These are phyloP conservation scores for Podaxis sp. DNA, from an alignment of 768 basidiomycete species.

Conservation along the genomic window DNA sequence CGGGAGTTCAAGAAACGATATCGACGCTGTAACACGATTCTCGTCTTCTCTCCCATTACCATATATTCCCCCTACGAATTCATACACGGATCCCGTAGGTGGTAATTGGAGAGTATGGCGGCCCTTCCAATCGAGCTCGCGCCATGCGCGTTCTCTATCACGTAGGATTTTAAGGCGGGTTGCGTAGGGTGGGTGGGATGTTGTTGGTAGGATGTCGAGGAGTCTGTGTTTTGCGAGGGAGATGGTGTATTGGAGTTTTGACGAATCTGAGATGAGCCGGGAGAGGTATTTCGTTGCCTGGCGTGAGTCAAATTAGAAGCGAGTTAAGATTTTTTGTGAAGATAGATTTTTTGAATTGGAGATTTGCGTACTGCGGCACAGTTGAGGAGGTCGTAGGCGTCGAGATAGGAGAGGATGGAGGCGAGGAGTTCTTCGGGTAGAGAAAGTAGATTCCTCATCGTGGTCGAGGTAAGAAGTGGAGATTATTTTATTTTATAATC, in stretches of 20 bases:
- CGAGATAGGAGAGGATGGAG: conserved; percentile 24
- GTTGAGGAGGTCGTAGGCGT: conserved; percentile 23
- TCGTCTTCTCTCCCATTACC: conserved; percentile 48
- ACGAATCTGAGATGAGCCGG: conserved; percentile 39
- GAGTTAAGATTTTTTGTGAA: neutral
- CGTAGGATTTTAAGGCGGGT: conserved; percentile 41
- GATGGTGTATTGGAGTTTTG: conserved; percentile 47
- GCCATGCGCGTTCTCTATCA: conserved; percentile 50
- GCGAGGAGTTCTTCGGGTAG: conserved; percentile 28
- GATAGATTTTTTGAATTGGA: too few relatives aligned
- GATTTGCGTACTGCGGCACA: conserved; percentile 14
- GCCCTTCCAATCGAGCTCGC: conserved; percentile 38
- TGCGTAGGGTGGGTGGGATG: conserved; percentile 32
- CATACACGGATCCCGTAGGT: conserved; percentile 48
- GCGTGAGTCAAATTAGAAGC: conserved; percentile 4
- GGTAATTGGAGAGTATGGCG: conserved; percentile 38
- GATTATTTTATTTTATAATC: neutral
- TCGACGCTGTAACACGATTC: conserved; percentile 38
- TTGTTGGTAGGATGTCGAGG: conserved; percentile 34
- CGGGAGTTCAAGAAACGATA: conserved; percentile 53
- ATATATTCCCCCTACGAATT: conserved; percentile 51
- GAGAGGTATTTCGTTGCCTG: conserved; percentile 42
- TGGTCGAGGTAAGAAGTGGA: neutral
- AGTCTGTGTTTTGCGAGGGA: conserved; percentile 49
- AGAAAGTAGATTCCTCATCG: conserved; percentile 12